Base-by-base conservation (phyloP, 495 filamentous ascomycete species). In the Penicillium paradoxum region DNA sequence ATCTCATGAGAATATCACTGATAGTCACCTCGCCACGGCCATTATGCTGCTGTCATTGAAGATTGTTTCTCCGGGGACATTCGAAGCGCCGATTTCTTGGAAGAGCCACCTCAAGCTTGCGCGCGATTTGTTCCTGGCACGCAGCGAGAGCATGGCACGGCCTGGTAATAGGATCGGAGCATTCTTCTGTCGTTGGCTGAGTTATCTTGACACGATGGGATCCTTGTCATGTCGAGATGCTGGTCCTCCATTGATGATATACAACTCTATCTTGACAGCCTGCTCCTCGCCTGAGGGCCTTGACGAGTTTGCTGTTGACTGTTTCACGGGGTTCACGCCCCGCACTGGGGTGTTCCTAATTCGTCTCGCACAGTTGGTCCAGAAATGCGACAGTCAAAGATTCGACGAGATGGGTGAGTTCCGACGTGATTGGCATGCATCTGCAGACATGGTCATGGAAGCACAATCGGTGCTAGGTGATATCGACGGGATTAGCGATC, bases 1-100 rank as follows among this genome's bases (percentile, higher is more conserved):
- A 9, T 60, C 74, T 1, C 63, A 67, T 29, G 76, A 85, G 54
- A 81, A 84, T 11, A 83, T 89, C 39, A 84, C 85, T 17, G 83
- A 90, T 61, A 80, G 81, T 33, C 89, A 87, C 55, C 75, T 95
- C 17, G 88, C 90, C 9, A 89, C 90, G 0, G 87, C 89, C 3
- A 90, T 95, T 49, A 89, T 95, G 87, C 74, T 95, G 29, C 80
- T 89, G 6, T 92, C 89, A 1, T 73, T 93, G 41, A 86, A 95
- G 57, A 95, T 95, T 37, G 84, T 95, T 37, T 90, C 87, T 2
- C 90, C 90, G 6, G 86, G 84, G 45, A 85, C 88, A 2, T 92
- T 95, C 57, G 81, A 83, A 43, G 81, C 88, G 4, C 81, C 84
- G 3, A 80, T 85, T 24, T 70, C 80, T 0, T 95, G 90, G 90